phyloP scores from a whole-genome alignment of 2,329 filamentous ascomycete genomes.

The Botrytis fragariae region DNA sequence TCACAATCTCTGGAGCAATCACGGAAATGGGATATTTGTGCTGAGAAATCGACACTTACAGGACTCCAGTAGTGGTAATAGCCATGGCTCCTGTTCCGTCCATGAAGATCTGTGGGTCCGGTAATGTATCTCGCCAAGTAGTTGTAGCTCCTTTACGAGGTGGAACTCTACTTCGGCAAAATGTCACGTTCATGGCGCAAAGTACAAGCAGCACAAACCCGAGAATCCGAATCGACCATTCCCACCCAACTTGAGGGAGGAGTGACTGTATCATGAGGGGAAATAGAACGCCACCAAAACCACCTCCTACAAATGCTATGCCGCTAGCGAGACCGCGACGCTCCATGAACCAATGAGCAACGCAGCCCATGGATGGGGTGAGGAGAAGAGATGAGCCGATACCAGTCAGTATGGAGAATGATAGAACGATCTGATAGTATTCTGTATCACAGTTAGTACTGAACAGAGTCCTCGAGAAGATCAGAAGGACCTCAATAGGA shows the following conservation, averaged over 20 bases:
- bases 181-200: constrained; percentile 28
- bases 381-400: constrained; percentile 76
- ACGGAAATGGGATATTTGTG: neutral
- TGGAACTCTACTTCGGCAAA: constrained; percentile 55
- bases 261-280: constrained; percentile 44
- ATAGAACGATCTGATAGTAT: constrained; percentile 69
- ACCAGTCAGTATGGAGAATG: constrained; percentile 74
- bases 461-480: neutral
- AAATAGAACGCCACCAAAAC: constrained; percentile 68
- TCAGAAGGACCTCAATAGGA: neutral
- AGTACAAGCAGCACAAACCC: constrained; percentile 31
- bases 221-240: constrained; percentile 32
- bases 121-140: constrained; percentile 51
- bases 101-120: constrained; percentile 49
- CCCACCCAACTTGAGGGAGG: constrained; percentile 32
- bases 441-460: constrained; percentile 19
- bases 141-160: neutral
- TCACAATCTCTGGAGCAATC: neutral
- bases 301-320: constrained; percentile 74
- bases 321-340: constrained; percentile 81
- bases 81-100: constrained; percentile 62
- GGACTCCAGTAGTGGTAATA: constrained; percentile 64
- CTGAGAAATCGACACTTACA: constrained; percentile 37
- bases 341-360: constrained; percentile 78
- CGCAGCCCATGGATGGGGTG: constrained; percentile 67